These are phyloP conservation scores for Gaeumannomyces tritici DNA, from an alignment of 2,329 filamentous ascomycete species.

Conservation along the genomic window DNA sequence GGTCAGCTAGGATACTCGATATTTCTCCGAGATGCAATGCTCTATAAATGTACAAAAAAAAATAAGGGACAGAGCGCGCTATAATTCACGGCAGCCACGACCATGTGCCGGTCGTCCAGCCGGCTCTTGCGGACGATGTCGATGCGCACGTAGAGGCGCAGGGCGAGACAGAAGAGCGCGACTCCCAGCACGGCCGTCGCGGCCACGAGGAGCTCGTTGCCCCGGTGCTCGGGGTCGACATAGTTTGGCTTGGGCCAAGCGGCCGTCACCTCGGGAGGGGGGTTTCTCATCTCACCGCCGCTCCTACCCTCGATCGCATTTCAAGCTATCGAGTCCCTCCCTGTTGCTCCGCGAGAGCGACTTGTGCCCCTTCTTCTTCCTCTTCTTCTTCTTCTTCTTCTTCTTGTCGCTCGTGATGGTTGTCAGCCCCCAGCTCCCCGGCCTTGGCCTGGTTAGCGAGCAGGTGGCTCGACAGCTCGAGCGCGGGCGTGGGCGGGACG, in stretches of 20 bases:
- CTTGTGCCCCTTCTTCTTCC: background rate
- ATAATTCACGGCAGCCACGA: constrained; percentile 22
- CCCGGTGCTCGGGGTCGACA: constrained; percentile 24
- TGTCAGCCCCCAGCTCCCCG: background rate
- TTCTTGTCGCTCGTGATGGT: no score
- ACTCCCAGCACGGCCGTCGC: constrained; percentile 23
- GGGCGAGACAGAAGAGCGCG: constrained; percentile 21
- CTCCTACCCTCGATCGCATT: background rate
- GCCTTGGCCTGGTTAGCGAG: background rate
- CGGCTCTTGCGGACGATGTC: constrained; percentile 21
- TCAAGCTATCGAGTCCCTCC: background rate
- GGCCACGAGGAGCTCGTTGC: constrained; percentile 25
- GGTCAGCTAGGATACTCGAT: background rate
- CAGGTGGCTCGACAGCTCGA: background rate
- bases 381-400: no score
- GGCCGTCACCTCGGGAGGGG: constrained; percentile 23
- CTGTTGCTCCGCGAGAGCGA: no score
- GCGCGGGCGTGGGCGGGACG: background rate
- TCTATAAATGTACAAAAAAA: no score
- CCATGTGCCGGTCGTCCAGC: constrained; percentile 32
- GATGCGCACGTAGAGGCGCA: constrained; percentile 27
- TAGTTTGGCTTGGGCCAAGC: constrained; percentile 29
- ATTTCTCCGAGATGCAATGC: no score
- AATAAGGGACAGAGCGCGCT: no score
- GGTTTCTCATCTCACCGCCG: constrained; percentile 19